These are phyloP conservation scores for Boletus edulis DNA, from an alignment of 768 basidiomycete species.

Conservation along the genomic window DNA sequence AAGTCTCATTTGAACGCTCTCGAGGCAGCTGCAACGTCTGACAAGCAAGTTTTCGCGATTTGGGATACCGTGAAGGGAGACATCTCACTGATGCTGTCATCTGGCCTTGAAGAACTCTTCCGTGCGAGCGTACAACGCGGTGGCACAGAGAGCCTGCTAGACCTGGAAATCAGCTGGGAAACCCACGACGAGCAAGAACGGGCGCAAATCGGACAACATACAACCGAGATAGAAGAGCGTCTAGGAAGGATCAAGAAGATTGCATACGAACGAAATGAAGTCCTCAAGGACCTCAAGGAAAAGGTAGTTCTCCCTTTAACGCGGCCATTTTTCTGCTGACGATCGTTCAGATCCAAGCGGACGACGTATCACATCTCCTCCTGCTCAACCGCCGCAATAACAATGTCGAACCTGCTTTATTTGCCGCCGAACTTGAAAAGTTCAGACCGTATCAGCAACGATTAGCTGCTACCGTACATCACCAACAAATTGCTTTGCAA, in stretches of 20 bases:
- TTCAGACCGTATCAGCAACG: constrained; percentile 90
- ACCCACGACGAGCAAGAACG: constrained; percentile 65
- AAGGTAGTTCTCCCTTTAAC: constrained; percentile 52
- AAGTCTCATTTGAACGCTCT: constrained; percentile 71
- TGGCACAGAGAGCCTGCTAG: constrained; percentile 52
- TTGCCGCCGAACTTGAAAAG: constrained; percentile 93
- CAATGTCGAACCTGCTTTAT: constrained; percentile 81
- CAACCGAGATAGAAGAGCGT: constrained; percentile 75
- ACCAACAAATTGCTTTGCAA: constrained; percentile 69
- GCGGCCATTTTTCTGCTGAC: neutral
- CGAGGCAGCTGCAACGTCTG: constrained; percentile 75
- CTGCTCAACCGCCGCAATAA: constrained; percentile 86
- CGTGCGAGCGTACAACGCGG: constrained; percentile 45
- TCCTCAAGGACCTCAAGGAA: constrained; percentile 92
- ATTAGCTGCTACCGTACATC: constrained; percentile 70
- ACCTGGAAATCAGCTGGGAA: constrained; percentile 67
- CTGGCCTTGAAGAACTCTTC: constrained; percentile 63
- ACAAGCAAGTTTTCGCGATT: constrained; percentile 67
- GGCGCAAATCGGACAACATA: constrained; percentile 60
- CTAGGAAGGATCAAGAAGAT: constrained; percentile 80
- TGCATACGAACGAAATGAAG: constrained; percentile 77
- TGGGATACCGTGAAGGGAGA: constrained; percentile 73
- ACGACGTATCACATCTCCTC: constrained; percentile 94
- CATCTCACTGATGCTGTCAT: constrained; percentile 57
- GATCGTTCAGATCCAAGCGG: constrained; percentile 75